Conservation (phyloP, 2,329 filamentous ascomycete genomes). For the Stagonosporopsis vannaccii region DNA sequence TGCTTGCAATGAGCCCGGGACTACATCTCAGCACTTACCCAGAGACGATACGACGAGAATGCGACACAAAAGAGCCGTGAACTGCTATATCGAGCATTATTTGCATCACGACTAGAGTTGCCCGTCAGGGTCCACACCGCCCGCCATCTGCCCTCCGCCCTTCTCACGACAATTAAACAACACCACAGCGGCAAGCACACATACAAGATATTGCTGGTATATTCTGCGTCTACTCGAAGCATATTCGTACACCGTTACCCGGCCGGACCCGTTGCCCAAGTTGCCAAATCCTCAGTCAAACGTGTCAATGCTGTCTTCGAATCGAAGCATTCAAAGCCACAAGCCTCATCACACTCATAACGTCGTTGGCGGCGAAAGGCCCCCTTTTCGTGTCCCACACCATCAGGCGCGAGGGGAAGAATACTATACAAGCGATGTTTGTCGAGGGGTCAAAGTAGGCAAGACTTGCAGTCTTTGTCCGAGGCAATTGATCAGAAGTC, state of each 20-base stretch:
- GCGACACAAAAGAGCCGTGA: background rate
- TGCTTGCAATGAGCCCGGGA: background rate
- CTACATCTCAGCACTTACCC: background rate
- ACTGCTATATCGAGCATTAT: background rate
- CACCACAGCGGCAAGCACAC: background rate
- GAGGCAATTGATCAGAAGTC: background rate
- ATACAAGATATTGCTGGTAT: background rate
- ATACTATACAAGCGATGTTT: constrained; percentile 34
- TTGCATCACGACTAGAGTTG: background rate
- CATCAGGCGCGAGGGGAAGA: constrained; percentile 10
- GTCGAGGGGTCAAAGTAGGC: background rate
- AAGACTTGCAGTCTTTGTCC: background rate
- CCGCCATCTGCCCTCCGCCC: background rate
- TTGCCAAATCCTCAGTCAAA: background rate
- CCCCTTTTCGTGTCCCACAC: constrained; percentile 3
- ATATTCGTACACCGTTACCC: constrained; percentile 8
- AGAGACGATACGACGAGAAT: background rate
- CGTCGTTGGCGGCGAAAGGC: constrained; percentile 23
- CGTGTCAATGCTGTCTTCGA: constrained; percentile 2
- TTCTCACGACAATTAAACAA: background rate
- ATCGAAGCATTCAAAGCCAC: constrained; percentile 27
- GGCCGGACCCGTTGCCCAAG: background rate
- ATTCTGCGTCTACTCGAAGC: background rate
- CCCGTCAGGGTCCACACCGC: background rate
- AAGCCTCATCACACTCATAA: constrained; percentile 29